Evolutionary conservation across 495 filamentous ascomycete genomes (phyloP), one percentile per base, ranked within the genome.

Genomic region (Niebla homalea): DNA sequence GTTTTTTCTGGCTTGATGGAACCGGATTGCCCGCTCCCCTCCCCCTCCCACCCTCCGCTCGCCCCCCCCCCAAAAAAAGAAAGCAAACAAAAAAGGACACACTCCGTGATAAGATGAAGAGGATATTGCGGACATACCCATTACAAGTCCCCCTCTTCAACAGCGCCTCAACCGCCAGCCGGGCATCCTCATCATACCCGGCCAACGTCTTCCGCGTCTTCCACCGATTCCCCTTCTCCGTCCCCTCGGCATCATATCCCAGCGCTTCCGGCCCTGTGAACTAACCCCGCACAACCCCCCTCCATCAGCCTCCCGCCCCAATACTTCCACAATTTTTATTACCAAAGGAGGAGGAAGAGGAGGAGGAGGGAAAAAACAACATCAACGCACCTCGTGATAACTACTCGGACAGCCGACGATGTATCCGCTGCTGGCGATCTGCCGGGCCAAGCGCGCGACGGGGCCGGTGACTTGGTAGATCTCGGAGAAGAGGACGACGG

Each of bases 391-490:
- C 25, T 26, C 89, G 62, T 97, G 90, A 62, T 94, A 97, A 50
- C 80, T 87, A 38, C 84, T 89, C 0, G 89, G 89, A 0, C 88
- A 89, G 4, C 82, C 90, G 50, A 87, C 87, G 53, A 97, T 94
- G 63, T 94, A 97, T 46, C 90, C 90, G 60, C 94, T 87, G 3
- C 88, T 82, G 22, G 87, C 87, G 46, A 97, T 94, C 62, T 94
- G 89, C 49, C 90, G 80, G 22, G 87, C 88, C 59, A 97, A 94
- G 40, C 90, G 81, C 37, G 83, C 76, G 18, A 97, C 90, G 2
- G 90, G 90, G 0, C 90, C 90, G 51, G 89, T 95, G 14, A 96
- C 89, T 81, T 96, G 89, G 60, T 96, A 96, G 57, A 96, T 96
- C 68, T 96, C 89, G 62, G 83, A 89, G 65, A 94, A 97, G 38